Base-by-base conservation (phyloP, 306 rosid species). In the Phaseolus lunatus region DNA sequence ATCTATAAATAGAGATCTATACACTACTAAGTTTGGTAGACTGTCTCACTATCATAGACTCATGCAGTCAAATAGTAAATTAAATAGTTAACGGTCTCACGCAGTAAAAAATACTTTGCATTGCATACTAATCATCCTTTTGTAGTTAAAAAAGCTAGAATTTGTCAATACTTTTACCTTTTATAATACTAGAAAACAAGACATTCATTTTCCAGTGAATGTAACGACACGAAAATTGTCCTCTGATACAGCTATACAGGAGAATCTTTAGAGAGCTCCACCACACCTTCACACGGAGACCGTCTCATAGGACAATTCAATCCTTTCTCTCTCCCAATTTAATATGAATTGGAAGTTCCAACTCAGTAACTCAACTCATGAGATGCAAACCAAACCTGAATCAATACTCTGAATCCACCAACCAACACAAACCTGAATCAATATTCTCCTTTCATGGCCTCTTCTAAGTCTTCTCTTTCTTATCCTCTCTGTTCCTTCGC, bases 381-480 rank as follows among this genome's bases (percentile, higher is more conserved):
- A 77, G 75, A n/a, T 54, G 4, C n/a, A 35, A 39, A 18, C 1
- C 43, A 33, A 39, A 39, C 44, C 44, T 39, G 13, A 39, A 39
- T 39, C 44, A 39, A 39, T 39, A 39, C 9, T 39, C 44, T 43
- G 23, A 69, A n/a, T 14, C 72, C 73, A 81, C 84, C 68, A 71
- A 62, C 65, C 59, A 68, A 69, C 62, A 78, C 68, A 37, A 35
- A 76, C 18, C 24, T 59, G 13, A 57, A 52, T 70, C 79, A 53
- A 65, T 78, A 68, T 74, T 47, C 71, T 45, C 35, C 26, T 67
- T 3, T 5, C 78, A 86, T 87, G 89, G 68, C 76, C 63, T 70
- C 44, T 67, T 73, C 41, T 14, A 65, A 37, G 18, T 19, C 50
- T 27, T 41, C 2, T 10, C 63, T 49, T n/a, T 75, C 48, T 63